Conservation (phyloP, 208 protist species). For the Trypanosoma lewisi region DNA sequence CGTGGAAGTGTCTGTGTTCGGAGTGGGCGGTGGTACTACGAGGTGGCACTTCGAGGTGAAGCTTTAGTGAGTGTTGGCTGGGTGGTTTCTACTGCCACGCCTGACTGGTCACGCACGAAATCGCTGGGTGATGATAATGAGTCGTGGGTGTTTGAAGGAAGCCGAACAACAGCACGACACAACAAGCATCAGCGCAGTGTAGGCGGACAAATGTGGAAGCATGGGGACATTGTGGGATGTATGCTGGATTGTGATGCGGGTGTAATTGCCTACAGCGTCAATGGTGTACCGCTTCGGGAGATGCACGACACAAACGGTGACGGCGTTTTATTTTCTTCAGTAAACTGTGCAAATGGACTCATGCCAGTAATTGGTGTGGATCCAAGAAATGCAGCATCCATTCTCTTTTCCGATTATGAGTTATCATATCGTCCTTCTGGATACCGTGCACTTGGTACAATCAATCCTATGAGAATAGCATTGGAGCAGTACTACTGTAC, state of each 20-base stretch:
- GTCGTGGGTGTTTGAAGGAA: slow-evolving; percentile 85
- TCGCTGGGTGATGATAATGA: slow-evolving; percentile 62
- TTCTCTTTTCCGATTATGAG: slow-evolving; percentile 58
- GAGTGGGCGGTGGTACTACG: slow-evolving; percentile 87
- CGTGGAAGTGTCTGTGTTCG: slow-evolving; percentile 70
- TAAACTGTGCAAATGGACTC: slow-evolving; percentile 33
- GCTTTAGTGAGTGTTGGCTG: slow-evolving; percentile 58
- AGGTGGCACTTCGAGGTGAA: slow-evolving; percentile 57
- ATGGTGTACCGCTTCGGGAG: slow-evolving; percentile 46
- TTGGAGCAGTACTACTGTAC: slow-evolving; percentile 23
- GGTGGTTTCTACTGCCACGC: slow-evolving; percentile 28
- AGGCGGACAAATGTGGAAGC: slow-evolving; percentile 55
- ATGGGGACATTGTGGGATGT: slow-evolving; percentile 87
- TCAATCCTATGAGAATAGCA: slow-evolving; percentile 20
- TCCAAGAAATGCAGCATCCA: slow-evolving; percentile 42
- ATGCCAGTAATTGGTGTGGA: slow-evolving; percentile 44
- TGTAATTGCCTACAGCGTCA: slow-evolving; percentile 76
- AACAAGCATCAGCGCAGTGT: slow-evolving; percentile 62
- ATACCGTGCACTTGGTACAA: slow-evolving; percentile 45
- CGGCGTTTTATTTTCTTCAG: slow-evolving; percentile 27
- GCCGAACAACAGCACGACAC: slow-evolving; percentile 70
- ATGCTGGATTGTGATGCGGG: slow-evolving; percentile 79
- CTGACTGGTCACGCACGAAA: slow-evolving; percentile 31
- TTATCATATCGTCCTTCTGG: slow-evolving; percentile 47
- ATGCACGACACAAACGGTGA: slow-evolving; percentile 33